Evolutionary conservation across 2,329 filamentous ascomycete species (phyloP), one percentile per base, ranked within the genome.

Genomic region (Nemania sp.): DNA sequence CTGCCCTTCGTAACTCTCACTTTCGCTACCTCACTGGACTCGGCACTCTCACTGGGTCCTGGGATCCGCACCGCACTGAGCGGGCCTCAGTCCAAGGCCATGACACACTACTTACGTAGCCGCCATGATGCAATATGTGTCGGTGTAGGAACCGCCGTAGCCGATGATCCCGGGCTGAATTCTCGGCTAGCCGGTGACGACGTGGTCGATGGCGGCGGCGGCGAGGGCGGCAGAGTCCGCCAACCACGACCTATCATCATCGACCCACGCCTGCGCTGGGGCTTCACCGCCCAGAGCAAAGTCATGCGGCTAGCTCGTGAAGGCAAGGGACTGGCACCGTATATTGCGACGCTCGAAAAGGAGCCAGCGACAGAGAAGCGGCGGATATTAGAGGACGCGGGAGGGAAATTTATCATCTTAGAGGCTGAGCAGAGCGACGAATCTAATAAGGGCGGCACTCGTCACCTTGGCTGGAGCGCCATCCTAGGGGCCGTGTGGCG

Each of bases 71-170:
- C 93, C 2, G 78, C 82, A 0, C 81, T 97, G 12, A 97, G 93
- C 1, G 92, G 92, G 3, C 82, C 88, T 0, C 79, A 86, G 59
- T 90, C 90, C 31, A 96, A 96, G 72, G 82, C 89, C 48, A 95
- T 97, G 90, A 97, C 93, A 0, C 93, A 97, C 72, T 90, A 89
- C 69, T 81, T 97, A 23, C 89, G 93, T 64, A 86, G 86, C 11
- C 82, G 80, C 14, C 91, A 97, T 73, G 84, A 89, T 59, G 91
- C 90, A 33, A 96, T 97, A 62, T 79, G 95, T 20, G 78, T 97
- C 26, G 93, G 93, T 19, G 90, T 88, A 4, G 88, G 88, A 2
- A 97, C 93, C 1, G 89, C 91, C 6, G 76, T 90, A 22, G 88
- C 90, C 17, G 93, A 97, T 70, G 83, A 96, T 67, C 93, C 93